Evolutionary conservation across 371 early-diverging fungal species (phyloP).

Genomic region (Actinomortierella wolfii): DNA sequence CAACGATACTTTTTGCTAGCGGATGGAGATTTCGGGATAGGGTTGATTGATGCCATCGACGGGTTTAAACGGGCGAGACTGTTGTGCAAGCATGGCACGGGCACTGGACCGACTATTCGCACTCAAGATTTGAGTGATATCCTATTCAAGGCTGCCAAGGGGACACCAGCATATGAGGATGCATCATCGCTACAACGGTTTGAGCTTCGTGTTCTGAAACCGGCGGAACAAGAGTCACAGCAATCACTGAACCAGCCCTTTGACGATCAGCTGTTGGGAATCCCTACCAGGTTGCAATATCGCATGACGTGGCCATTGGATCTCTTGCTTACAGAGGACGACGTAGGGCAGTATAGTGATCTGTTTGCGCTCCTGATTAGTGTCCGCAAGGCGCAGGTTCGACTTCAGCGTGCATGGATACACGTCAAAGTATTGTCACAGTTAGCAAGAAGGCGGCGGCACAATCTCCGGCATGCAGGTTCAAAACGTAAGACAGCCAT

Average conservation of each 20-base stretch:
- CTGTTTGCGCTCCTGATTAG: slow-evolving; percentile 68
- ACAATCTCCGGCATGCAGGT: neutral
- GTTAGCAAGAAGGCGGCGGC: slow-evolving; percentile 24
- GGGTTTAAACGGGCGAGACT: slow-evolving; percentile 52
- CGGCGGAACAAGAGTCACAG: neutral
- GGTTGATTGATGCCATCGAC: slow-evolving; percentile 64
- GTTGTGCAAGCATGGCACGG: slow-evolving; percentile 33
- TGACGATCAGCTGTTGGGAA: slow-evolving; percentile 57
- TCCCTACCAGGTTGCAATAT: slow-evolving; percentile 63
- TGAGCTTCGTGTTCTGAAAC: slow-evolving; percentile 21
- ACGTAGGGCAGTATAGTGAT: slow-evolving; percentile 60
- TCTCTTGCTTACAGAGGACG: slow-evolving; percentile 65
- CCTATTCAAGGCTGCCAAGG: slow-evolving; percentile 53
- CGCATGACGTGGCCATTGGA: slow-evolving; percentile 76
- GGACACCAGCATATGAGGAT: slow-evolving; percentile 51
- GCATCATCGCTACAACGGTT: slow-evolving; percentile 30
- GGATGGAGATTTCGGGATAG: slow-evolving; percentile 70
- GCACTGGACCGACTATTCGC: slow-evolving; percentile 41
- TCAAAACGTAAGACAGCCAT: slow-evolving; percentile 2
- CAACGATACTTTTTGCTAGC: slow-evolving; percentile 69
- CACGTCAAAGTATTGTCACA: slow-evolving; percentile 51
- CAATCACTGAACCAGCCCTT: slow-evolving; percentile 21
- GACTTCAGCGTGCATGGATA: slow-evolving; percentile 54
- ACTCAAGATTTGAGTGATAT: slow-evolving; percentile 66
- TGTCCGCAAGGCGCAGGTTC: slow-evolving; percentile 52